Evolutionary conservation across 495 filamentous ascomycete species (phyloP), one percentile per base, ranked within the genome.

Genomic region (Filosporella fistucella): DNA sequence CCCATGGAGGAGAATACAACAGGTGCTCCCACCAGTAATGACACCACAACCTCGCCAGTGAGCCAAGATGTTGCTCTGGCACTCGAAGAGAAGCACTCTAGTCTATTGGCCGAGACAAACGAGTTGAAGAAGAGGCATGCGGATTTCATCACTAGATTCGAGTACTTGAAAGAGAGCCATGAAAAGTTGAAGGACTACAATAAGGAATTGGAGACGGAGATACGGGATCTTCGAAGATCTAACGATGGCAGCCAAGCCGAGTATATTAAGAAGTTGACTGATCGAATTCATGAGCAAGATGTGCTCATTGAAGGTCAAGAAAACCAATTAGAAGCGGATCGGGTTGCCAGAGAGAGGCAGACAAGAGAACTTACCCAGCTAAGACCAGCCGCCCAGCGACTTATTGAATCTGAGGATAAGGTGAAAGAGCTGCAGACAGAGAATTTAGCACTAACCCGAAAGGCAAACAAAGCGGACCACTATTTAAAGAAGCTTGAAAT

Each of bases 401-500:
- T 76, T 7, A 62, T 68, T 40, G 55, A 66, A 25, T 55, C 71
- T 16, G 59, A 72, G 28, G 75, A 78, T 55, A 74, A 83, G 54
- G 64, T 83, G 26, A 69, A 77, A 38, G 77, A 87, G 47, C 74
- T 91, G 29, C 84, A 82, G 48, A 80, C 77, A 14, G 82, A 89
- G 41, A 80, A 82, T 29, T 83, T 84, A 45, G 80, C 89, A 49
- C 75, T 91, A 7, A 70, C 76, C n/a, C 85, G 86, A 63, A 88
- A 88, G 60, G 84, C 88, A 21, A 94, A 89, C 55, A 80, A 77
- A 13, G 75, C 79, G 0, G 85, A 89, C 46, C 84, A 86, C 48
- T 83, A 84, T 54, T 79, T 81, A 51, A 80, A 85, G 58, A 89
- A 91, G 62, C 67, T 88, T 17, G 78, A 91, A 59, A 76, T 80